Conservation (phyloP, 768 basidiomycete species). For the Sporobolomyces roseus region DNA sequence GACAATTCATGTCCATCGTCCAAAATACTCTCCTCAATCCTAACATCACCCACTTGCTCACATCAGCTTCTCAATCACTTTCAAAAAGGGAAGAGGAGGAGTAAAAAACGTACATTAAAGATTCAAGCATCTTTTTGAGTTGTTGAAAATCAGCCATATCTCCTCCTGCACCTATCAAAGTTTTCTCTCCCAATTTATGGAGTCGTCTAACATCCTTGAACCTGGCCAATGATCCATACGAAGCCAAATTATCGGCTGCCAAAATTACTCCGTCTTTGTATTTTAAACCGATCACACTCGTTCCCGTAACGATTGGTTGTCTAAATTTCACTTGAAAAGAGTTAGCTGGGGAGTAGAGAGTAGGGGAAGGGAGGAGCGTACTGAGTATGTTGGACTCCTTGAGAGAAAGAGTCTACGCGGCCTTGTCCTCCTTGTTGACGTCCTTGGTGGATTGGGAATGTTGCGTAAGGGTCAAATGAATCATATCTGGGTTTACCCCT, state of each 20-base stretch:
- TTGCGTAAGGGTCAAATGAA: slow-evolving; percentile 67
- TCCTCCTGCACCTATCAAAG: slow-evolving; percentile 84
- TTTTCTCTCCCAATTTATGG: slow-evolving; percentile 73
- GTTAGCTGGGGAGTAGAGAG: neutral
- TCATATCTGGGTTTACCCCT: slow-evolving; percentile 58
- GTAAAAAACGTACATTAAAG: no score
- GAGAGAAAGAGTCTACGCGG: slow-evolving; percentile 59
- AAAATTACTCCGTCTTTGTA: slow-evolving; percentile 97
- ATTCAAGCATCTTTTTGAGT: slow-evolving; percentile 73
- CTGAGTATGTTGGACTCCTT: slow-evolving; percentile 77
- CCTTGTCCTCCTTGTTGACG: slow-evolving; percentile 46
- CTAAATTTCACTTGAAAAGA: neutral
- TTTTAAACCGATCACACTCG: slow-evolving; percentile 89
- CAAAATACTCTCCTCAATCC: slow-evolving; percentile 69
- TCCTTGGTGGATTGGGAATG: slow-evolving; percentile 68
- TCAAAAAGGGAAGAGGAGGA: no score
- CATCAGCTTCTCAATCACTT: no score
- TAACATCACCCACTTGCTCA: no score
- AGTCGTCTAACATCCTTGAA: slow-evolving; percentile 93
- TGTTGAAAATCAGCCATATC: slow-evolving; percentile 99
- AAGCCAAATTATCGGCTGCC: slow-evolving; percentile 95
- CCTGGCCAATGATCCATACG: slow-evolving; percentile 93
- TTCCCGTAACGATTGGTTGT: slow-evolving; percentile 92
- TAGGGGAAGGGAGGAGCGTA: slow-evolving; percentile 44
- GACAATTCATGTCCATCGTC: slow-evolving; percentile 80